These are phyloP conservation scores for Phytophthora cryptogea DNA, from an alignment of 352 stramenopile species.

Conservation along the genomic window DNA sequence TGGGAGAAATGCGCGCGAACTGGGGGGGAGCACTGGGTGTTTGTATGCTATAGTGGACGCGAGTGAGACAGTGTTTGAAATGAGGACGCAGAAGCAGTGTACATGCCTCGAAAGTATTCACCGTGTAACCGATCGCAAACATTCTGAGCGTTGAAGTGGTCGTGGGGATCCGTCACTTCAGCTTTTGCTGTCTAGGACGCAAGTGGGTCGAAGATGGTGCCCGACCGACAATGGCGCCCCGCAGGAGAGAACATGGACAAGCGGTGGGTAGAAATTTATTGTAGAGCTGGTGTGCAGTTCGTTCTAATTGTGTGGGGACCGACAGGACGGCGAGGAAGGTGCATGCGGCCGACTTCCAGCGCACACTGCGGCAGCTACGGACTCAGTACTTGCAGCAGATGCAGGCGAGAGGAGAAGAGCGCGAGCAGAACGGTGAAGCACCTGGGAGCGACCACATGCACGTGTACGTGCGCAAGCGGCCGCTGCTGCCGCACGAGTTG, in stretches of 20 bases:
- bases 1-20: slow-evolving; percentile 22
- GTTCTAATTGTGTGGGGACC: too few relatives aligned
- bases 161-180: slow-evolving; percentile 9
- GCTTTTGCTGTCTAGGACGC: background rate
- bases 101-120: background rate
- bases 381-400: slow-evolving; percentile 43
- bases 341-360: slow-evolving; percentile 55
- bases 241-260: slow-evolving; percentile 80
- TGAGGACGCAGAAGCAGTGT: background rate
- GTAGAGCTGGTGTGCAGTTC: background rate
- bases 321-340: slow-evolving; percentile 70
- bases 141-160: slow-evolving; percentile 6
- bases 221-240: slow-evolving; percentile 61
- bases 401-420: background rate
- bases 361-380: slow-evolving; percentile 52
- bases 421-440: slow-evolving; percentile 4
- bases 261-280: slow-evolving; percentile 35
- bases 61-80: background rate
- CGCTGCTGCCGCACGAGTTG: slow-evolving; percentile 85
- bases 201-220: slow-evolving; percentile 49
- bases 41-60: background rate
- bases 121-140: background rate
- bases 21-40: background rate
- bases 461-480: slow-evolving; percentile 89
- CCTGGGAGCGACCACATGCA: slow-evolving; percentile 64